Base-by-base conservation (phyloP, 2,329 filamentous ascomycete genomes). In the Xylaria sp. region DNA sequence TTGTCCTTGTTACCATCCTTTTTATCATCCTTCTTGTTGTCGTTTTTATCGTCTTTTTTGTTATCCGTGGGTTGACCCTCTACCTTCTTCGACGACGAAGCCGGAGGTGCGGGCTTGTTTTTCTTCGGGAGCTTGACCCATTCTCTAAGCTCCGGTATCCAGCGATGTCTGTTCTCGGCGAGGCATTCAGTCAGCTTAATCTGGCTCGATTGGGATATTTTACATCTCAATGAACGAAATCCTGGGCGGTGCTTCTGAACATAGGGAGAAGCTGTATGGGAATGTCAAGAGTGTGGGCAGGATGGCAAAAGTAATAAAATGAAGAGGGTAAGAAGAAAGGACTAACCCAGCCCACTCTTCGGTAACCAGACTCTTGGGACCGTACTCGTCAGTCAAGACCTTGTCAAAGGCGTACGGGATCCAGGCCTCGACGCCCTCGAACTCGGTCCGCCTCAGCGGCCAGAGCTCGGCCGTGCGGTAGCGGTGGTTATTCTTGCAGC, bases 401-500 rank as follows among this genome's bases (percentile, higher is more conserved):
- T 85, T 85, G 74, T 92, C 90, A 72, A 91, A 92, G 65, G 84
- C 85, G 77, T 89, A 91, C 3, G 93, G 93, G 28, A 96, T 87
- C 72, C 85, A 86, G 28, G 91, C 91, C 13, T 85, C 82, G 1
- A 92, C 89, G 23, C 91, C 92, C 81, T 96, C 93, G 74, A 93
- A 96, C 71, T 88, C 86, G 31, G 89, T 92, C 76, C 89, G 85
- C 18, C 92, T 87, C 85, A 96, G 84, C 3, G 93, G 93, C 81
- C 90, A 96, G 13, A 96, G 83, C 74, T 96, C 92, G n/a, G 82
- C 82, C 31, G 87, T 89, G 51, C 83, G 81, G 79, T 96, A 96
- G 55, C 85, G 83, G 80, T 97, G 93, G 75, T 87, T 86, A 77
- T 96, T 94, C 83, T 95, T 95, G 82, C 92, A 95, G 76, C 88